These are phyloP conservation scores for Hura crepitans DNA, from an alignment of 441 rosid species.

Conservation along the genomic window DNA sequence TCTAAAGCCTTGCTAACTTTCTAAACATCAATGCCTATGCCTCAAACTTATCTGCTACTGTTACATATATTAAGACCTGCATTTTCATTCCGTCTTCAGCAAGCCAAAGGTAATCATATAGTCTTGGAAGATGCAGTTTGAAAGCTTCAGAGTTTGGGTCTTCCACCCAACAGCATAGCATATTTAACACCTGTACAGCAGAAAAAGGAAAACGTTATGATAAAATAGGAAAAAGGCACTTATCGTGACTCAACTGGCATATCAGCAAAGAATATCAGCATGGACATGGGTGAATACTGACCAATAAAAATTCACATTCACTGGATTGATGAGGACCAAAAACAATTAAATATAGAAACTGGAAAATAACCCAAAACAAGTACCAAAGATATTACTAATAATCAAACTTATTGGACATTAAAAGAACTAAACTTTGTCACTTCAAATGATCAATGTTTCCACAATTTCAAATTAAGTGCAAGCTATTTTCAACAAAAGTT, in stretches of 20 bases:
- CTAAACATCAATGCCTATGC: neutral
- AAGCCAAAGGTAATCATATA: slow-evolving; percentile 80
- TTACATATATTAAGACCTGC: slow-evolving; percentile 48
- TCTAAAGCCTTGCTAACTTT: neutral
- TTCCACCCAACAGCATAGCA: slow-evolving; percentile 99
- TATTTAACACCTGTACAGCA: slow-evolving; percentile 69
- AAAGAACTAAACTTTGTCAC: neutral
- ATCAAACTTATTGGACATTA: neutral
- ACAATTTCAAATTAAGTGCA: neutral
- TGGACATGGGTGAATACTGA: neutral
- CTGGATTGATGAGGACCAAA: neutral
- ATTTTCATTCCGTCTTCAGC: slow-evolving; percentile 99
- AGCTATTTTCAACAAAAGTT: neutral
- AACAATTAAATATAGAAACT: neutral
- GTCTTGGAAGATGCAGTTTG: slow-evolving; percentile 82
- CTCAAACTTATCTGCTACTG: neutral
- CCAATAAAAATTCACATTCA: slow-evolving; percentile 2
- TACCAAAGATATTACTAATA: neutral
- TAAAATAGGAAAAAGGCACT: neutral
- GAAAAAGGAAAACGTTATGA: neutral
- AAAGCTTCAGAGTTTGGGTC: slow-evolving; percentile 94
- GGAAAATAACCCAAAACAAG: neutral
- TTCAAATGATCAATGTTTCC: neutral
- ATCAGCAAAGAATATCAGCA: neutral
- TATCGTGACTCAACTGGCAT: neutral